Base-by-base conservation (phyloP, 352 stramenopile genomes). In the Phytopythium kandeliae region DNA sequence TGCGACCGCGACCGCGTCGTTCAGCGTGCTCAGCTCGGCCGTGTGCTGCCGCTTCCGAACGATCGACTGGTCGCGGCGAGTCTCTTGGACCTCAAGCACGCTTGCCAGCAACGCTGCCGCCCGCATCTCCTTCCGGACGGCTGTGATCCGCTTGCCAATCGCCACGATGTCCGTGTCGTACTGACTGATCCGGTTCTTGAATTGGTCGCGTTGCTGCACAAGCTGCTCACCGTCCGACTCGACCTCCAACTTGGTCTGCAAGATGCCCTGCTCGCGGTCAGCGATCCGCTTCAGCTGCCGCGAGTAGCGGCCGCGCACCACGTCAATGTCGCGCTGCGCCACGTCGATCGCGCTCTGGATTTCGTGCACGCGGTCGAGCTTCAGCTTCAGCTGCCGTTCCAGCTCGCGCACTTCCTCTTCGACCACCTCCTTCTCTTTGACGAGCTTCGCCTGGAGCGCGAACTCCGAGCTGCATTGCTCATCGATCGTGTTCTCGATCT, bases 401-500 rank as follows among this genome's bases (percentile, higher is more conserved):
- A 93, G 60, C 43, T 86, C 83, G 5, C 67, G 63, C 43, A 93
- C 80, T 49, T 93, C 80, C 36, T 83, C 74, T 42, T 90, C 72
- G 13, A 92, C 78, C 1, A 57, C 59, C 17, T 66, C 37, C 37
- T 85, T 79, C 46, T 92, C 80, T 15, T 80, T 62, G 8, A 79
- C 57, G 6, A 93, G 52, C 33, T 75, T 61, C 9, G 68, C 60
- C 15, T 76, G 78, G 26, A 80, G 42, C 25, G 60, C 63, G 24
- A 86, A 72, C 47, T 92, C 83, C 22, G 69, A 61, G 35, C 75
- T 77, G 56, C 83, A 93, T 35, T 92, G 78, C 21, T 74, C 75
- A 42, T 84, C 81, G 30, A 93, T 90, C 4, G 80, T 90, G 6
- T 59, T 45, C 51, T 93, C 80, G 38, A 93, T 92, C 57, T 92